Conservation (phyloP, 192 early-diverging fungal species). For the Podila epicladia region DNA sequence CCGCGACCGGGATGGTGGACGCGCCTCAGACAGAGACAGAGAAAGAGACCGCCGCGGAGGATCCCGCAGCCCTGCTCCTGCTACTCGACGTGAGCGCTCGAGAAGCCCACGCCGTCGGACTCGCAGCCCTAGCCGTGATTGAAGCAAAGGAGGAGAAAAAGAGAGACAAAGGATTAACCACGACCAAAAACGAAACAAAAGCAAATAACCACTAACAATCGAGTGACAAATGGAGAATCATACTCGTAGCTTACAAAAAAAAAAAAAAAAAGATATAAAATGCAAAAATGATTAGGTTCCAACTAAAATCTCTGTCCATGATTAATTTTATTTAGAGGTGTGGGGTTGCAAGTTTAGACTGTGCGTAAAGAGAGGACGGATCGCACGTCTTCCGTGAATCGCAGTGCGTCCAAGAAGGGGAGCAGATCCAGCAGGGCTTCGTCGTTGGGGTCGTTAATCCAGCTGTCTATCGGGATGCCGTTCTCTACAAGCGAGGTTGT, state of each 20-base stretch:
- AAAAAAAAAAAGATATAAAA: conserved; percentile 1
- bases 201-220: neutral
- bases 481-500: conserved; percentile 69
- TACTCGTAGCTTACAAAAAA: neutral
- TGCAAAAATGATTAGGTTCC: neutral
- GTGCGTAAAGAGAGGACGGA: conserved; percentile 70
- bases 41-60: conserved; percentile 39
- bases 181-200: neutral
- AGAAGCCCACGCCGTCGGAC: conserved; percentile 19
- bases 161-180: neutral
- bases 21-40: conserved; percentile 29
- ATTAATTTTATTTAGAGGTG: no score
- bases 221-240: no score
- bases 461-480: conserved; percentile 89
- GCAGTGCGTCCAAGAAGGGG: conserved; percentile 87
- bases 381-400: conserved; percentile 88
- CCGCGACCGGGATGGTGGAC: conserved; percentile 47
- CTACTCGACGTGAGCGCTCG: conserved; percentile 12
- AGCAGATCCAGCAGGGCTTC: conserved; percentile 87
- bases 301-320: no score
- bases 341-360: conserved; percentile 14
- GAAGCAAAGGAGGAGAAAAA: neutral
- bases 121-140: conserved; percentile 40
- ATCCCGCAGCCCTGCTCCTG: conserved; percentile 43
- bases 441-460: conserved; percentile 82